phyloP scores from a whole-genome alignment of 169 alveolate genomes.

The Eimeria necatrix region DNA sequence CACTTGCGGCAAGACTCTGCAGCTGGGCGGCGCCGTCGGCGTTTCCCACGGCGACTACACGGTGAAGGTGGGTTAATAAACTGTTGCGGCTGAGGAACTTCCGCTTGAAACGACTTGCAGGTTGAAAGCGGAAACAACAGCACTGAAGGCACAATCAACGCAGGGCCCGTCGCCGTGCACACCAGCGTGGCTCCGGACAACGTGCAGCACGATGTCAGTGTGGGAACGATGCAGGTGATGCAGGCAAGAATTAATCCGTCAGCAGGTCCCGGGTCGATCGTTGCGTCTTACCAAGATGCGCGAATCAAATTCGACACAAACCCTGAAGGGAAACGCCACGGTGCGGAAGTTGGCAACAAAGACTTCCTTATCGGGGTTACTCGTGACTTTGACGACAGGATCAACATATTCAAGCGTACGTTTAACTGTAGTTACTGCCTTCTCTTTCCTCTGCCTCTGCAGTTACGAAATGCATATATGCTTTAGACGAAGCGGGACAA shows the following conservation, averaged over 20 bases:
- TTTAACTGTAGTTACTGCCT: not conserved
- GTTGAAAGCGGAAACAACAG: not conserved
- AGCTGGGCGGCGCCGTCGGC: conserved; percentile 49
- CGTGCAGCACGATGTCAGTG: not conserved
- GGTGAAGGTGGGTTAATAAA: conserved; percentile 30
- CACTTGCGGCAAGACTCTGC: conserved; percentile 28
- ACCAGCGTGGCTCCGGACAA: not conserved
- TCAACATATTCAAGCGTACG: conserved; percentile 48
- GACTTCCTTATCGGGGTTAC: conserved; percentile 46
- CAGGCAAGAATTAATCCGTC: not conserved
- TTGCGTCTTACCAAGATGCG: conserved; percentile 19
- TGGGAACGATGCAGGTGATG: conserved; percentile 2
- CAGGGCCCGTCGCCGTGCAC: conserved; percentile 22
- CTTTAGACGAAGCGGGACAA: conserved; percentile 34
- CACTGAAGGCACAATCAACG: not conserved
- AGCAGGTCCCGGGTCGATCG: conserved; percentile 57
- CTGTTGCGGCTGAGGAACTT: not conserved
- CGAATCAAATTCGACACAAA: not conserved
- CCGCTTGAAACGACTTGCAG: conserved; percentile 14
- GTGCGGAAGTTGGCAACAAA: conserved; percentile 28
- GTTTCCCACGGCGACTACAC: conserved; percentile 36
- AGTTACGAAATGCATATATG: not conserved
- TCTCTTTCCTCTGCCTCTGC: not conserved
- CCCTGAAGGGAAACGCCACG: conserved; percentile 57
- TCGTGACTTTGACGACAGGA: conserved; percentile 71